These are phyloP conservation scores for Fusarium sp. DNA, from an alignment of 2,329 filamentous ascomycete genomes.

Conservation along the genomic window DNA sequence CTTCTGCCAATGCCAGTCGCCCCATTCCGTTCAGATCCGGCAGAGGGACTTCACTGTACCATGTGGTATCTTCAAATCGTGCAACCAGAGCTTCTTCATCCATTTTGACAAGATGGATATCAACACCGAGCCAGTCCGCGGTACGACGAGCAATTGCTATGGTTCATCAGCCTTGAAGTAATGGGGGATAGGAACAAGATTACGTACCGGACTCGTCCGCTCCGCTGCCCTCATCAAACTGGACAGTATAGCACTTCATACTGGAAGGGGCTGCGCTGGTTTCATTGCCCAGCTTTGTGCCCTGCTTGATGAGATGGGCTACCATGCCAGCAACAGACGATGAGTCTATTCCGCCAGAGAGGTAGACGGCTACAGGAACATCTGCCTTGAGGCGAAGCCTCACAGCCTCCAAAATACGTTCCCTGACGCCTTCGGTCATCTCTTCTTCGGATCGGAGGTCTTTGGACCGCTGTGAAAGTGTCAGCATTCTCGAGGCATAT, in stretches of 20 bases:
- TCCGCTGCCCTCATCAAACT: slow-evolving; percentile 2
- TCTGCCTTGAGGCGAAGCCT: slow-evolving; percentile 5
- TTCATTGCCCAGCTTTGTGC: neutral
- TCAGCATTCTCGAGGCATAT: too few relatives aligned
- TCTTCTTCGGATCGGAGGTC: neutral
- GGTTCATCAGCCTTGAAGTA: neutral
- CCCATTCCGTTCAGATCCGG: slow-evolving; percentile 1
- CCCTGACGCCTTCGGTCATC: neutral
- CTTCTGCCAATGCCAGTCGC: neutral
- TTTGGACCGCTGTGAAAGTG: neutral
- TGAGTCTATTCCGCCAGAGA: slow-evolving; percentile 1
- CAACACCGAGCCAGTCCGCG: neutral
- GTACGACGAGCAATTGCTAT: neutral
- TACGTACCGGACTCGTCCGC: neutral
- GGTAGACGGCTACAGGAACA: slow-evolving; percentile 8
- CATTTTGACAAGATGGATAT: slow-evolving; percentile 8
- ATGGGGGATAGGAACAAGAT: fast-evolving
- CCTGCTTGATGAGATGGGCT: slow-evolving; percentile 3
- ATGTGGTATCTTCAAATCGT: neutral
- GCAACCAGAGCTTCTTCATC: neutral
- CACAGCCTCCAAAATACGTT: neutral
- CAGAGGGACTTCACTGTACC: slow-evolving; percentile 8
- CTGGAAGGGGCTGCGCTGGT: neutral
- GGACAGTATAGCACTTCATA: slow-evolving; percentile 10
- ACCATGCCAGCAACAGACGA: slow-evolving; percentile 9